A percentile compares a stretch with the other conserved stretches of the same genome.
Conservation (phyloP, 1,139 yeast species). For the Yamadazyma diddensiae region DNA sequence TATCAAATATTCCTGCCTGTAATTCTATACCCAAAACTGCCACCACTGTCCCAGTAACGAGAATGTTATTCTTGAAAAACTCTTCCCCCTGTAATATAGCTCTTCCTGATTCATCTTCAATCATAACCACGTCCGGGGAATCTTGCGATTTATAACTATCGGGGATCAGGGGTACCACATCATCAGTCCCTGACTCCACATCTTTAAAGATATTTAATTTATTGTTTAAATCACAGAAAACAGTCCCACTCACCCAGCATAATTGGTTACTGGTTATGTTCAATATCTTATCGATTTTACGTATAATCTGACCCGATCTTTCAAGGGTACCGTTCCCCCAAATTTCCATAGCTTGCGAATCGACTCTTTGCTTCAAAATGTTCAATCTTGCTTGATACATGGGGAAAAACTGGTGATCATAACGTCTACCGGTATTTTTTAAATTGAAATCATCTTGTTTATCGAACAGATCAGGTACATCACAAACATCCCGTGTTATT, state of each 20-base stretch:
- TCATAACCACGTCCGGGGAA: slow-evolving; percentile 49
- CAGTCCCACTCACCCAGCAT: slow-evolving; percentile 89
- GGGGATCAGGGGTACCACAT: slow-evolving; percentile 42
- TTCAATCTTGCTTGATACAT: slow-evolving; percentile 67
- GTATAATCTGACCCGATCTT: slow-evolving; percentile 33
- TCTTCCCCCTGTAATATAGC: slow-evolving; percentile 69
- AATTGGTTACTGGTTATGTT: slow-evolving; percentile 70
- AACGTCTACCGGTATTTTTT: slow-evolving; percentile 39
- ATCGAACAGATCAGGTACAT: slow-evolving; percentile 11
- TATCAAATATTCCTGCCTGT: slow-evolving; percentile 80
- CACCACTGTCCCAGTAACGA: slow-evolving; percentile 86
- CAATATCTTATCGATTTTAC: slow-evolving; percentile 60
- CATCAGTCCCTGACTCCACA: slow-evolving; percentile 60
- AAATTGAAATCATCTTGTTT: slow-evolving; percentile 19
- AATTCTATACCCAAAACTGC: slow-evolving; percentile 87
- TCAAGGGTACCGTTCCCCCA: slow-evolving; percentile 47
- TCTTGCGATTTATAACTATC: slow-evolving; percentile 24
- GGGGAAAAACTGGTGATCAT: slow-evolving; percentile 69
- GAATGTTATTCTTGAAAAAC: slow-evolving; percentile 40
- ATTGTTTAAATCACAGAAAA: slow-evolving; percentile 77
- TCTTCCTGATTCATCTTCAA: slow-evolving; percentile 95
- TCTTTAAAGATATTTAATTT: slow-evolving; percentile 85
- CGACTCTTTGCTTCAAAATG: slow-evolving; percentile 52
- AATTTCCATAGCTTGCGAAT: slow-evolving; percentile 37
- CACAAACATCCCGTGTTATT: not conserved